Evolutionary conservation across 495 filamentous ascomycete genomes (phyloP).

Genomic region (Lophiotrema nucula): DNA sequence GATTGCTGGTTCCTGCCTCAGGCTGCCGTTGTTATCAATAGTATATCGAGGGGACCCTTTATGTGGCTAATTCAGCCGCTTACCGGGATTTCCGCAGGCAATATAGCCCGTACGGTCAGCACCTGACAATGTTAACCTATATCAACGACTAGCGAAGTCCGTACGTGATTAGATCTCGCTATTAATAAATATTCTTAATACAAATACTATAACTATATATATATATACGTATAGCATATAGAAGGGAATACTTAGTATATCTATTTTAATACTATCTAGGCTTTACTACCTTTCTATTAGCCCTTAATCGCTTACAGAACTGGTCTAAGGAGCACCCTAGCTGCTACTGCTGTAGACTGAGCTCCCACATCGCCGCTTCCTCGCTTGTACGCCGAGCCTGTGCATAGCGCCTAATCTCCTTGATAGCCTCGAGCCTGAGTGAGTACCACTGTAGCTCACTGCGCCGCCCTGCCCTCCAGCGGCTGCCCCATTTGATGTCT

Average conservation of each 20-base stretch:
- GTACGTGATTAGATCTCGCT: too few species aligned
- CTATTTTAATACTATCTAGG: too few species aligned
- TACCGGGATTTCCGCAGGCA: neutral
- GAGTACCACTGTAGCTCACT: slow-evolving; percentile 19
- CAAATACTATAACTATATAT: too few species aligned
- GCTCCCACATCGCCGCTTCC: slow-evolving; percentile 18
- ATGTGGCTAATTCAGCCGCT: neutral
- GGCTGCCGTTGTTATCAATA: too few species aligned
- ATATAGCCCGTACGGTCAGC: neutral
- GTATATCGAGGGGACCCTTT: neutral
- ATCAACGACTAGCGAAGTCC: too few species aligned
- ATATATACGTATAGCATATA: too few species aligned
- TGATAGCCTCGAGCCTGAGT: slow-evolving; percentile 7
- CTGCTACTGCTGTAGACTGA: slow-evolving; percentile 12
- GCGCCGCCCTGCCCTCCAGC: slow-evolving; percentile 9
- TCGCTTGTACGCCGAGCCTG: slow-evolving; percentile 15
- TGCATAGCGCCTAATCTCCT: slow-evolving; percentile 12
- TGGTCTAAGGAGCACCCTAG: slow-evolving; percentile 11
- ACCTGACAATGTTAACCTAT: too few species aligned
- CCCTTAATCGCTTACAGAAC: slow-evolving; percentile 15
- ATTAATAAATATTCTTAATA: too few species aligned
- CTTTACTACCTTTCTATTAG: slow-evolving; percentile 5
- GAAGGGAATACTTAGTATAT: too few species aligned
- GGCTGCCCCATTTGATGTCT: slow-evolving; percentile 11
- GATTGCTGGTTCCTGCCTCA: too few species aligned